Percentiles rank a stretch among this genome's conserved stretches.
These are phyloP conservation scores for Chlorella ohadii DNA, from an alignment of 139 green algal species.

Conservation along the genomic window DNA sequence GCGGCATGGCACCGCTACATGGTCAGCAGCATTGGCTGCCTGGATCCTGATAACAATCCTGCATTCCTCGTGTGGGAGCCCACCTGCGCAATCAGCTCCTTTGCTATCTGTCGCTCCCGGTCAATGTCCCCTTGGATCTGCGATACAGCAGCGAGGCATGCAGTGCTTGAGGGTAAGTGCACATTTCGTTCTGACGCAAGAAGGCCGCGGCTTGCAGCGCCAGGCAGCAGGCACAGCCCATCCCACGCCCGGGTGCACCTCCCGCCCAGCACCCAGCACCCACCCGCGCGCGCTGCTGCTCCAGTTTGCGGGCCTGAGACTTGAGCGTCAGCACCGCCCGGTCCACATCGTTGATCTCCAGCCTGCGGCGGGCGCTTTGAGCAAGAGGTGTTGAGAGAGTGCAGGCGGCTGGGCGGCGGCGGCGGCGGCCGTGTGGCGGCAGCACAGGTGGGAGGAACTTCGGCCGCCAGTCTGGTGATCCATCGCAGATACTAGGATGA, in stretches of 20 bases:
- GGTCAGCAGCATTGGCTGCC: too few species aligned
- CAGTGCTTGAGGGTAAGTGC: neutral
- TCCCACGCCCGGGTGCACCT: too few species aligned
- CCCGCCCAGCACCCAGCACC: neutral
- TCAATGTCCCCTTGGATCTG: conserved; percentile 62
- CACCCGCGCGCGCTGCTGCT: conserved; percentile 56
- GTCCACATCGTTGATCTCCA: conserved; percentile 77
- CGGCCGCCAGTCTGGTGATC: too few species aligned
- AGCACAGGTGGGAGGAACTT: too few species aligned
- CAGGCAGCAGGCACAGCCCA: neutral
- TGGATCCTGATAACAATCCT: too few species aligned
- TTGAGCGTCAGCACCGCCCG: conserved; percentile 79
- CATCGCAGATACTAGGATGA: neutral
- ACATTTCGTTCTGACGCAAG: too few species aligned
- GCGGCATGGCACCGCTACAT: too few species aligned
- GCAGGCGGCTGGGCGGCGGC: neutral
- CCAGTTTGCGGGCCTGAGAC: conserved; percentile 77
- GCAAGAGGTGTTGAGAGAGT: neutral
- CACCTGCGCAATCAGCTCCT: conserved; percentile 43
- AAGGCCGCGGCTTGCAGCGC: too few species aligned
- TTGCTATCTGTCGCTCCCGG: conserved; percentile 50
- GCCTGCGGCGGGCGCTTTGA: neutral
- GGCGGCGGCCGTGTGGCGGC: too few species aligned
- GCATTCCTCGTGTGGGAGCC: too few species aligned
- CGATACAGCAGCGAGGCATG: neutral